A percentile compares a stretch with the other conserved stretches of the same genome.
These are phyloP conservation scores for Monotropa hypopitys DNA, from an alignment of 179 eudicot genomes.

Conservation along the genomic window DNA sequence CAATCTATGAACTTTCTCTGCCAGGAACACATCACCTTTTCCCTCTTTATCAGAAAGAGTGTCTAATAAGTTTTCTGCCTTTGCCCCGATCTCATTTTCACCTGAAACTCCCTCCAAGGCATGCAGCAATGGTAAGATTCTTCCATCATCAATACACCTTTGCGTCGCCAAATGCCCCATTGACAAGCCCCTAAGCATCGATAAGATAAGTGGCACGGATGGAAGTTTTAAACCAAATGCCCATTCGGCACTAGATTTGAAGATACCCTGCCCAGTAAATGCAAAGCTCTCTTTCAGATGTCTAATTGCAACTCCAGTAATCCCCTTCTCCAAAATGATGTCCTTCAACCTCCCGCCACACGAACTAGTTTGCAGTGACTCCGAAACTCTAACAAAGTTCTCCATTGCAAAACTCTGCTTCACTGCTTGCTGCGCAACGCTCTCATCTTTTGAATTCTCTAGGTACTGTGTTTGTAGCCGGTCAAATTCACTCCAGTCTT, in stretches of 20 bases:
- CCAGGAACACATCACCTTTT: conserved; percentile 74
- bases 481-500: conserved; percentile 79
- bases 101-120: conserved; percentile 92
- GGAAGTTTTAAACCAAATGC: conserved; percentile 58
- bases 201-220: conserved; percentile 80
- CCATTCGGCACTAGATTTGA: conserved; percentile 62
- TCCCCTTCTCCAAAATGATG: conserved; percentile 80
- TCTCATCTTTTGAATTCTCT: conserved; percentile 67
- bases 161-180: conserved; percentile 96
- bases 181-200: conserved; percentile 93
- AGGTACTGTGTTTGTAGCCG: conserved; percentile 53
- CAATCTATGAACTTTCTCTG: conserved; percentile 56
- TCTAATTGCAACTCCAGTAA: conserved; percentile 54
- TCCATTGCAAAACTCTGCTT: conserved; percentile 84
- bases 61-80: conserved; percentile 93
- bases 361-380: conserved; percentile 88
- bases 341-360: conserved; percentile 96
- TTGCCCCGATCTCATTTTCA: conserved; percentile 94
- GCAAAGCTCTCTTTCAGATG: conserved; percentile 63
- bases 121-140: conserved; percentile 83
- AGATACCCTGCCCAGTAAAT: conserved; percentile 61
- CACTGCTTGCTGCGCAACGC: conserved; percentile 48
- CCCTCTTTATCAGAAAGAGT: conserved; percentile 86
- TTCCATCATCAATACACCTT: conserved; percentile 63
- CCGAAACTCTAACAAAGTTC: conserved; percentile 95